Evolutionary conservation across 352 stramenopile species (phyloP).

Genomic region (Pythium chondricola): DNA sequence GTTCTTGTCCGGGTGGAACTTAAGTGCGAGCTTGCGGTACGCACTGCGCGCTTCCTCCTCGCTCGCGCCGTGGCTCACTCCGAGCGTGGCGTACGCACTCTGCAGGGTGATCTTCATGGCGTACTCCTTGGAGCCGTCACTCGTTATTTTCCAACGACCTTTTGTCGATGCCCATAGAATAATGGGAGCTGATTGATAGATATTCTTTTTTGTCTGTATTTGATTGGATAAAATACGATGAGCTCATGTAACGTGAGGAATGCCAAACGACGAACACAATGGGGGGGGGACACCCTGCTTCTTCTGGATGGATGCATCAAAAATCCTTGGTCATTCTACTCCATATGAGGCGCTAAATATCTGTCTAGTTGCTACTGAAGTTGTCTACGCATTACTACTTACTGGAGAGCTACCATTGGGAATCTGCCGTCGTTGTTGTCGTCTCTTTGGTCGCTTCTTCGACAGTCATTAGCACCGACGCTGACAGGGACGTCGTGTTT

Average conservation of each 20-base stretch:
- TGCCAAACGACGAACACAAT: background rate
- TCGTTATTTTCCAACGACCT: constrained; percentile 1
- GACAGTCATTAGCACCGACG: background rate
- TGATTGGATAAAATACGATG: background rate
- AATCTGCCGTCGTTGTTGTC: constrained; percentile 17
- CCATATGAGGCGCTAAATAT: no score
- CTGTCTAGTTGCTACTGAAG: background rate
- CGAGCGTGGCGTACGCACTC: constrained; percentile 39
- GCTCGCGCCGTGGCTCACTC: constrained; percentile 28
- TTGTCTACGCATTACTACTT: background rate
- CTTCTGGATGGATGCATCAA: no score
- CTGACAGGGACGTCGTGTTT: background rate
- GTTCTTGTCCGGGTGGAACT: constrained; percentile 75
- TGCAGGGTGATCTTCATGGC: constrained; percentile 29
- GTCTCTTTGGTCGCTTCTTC: constrained; percentile 14
- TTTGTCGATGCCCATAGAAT: no score
- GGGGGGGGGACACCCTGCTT: no score
- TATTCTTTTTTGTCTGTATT: constrained; percentile 2
- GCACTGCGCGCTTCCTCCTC: constrained; percentile 45
- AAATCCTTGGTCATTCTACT: no score
- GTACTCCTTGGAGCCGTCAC: background rate
- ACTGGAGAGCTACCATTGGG: constrained; percentile 13
- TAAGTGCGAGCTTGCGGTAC: constrained; percentile 56
- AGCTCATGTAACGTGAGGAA: background rate
- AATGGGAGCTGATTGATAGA: background rate